phyloP scores from a whole-genome alignment of 2,329 filamentous ascomycete species.

The Laburnicola sp. region DNA sequence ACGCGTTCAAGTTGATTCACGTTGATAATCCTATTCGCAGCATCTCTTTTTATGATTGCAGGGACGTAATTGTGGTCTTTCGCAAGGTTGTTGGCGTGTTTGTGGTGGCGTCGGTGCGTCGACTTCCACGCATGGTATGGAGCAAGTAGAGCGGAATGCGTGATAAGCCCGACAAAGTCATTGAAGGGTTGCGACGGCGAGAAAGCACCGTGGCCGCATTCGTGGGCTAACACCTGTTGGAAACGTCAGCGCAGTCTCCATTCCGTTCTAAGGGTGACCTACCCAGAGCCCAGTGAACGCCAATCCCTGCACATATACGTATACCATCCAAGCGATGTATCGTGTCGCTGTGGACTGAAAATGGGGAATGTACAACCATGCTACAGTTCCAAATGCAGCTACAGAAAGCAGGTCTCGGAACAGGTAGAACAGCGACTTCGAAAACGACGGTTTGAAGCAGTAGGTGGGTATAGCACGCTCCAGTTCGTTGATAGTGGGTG shows the following conservation, averaged over 20 bases:
- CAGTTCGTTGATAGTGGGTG: too few species aligned
- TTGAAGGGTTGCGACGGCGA: conserved; percentile 61
- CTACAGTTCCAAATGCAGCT: conserved; percentile 41
- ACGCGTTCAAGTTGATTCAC: conserved; percentile 26
- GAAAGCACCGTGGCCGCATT: conserved; percentile 71
- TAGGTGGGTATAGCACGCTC: conserved; percentile 7
- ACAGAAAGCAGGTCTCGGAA: conserved; percentile 41
- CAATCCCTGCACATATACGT: conserved; percentile 67
- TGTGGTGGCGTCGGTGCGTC: conserved; percentile 70
- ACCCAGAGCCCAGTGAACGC: conserved; percentile 68
- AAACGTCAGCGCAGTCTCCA: neutral
- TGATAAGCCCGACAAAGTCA: conserved; percentile 63
- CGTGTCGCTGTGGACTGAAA: conserved; percentile 60
- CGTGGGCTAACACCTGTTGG: conserved; percentile 59
- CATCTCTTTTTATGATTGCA: neutral
- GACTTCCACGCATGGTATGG: conserved; percentile 76
- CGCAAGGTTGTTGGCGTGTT: conserved; percentile 67
- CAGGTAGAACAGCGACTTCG: conserved; percentile 49
- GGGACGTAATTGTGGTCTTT: conserved; percentile 56
- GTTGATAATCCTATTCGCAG: neutral
- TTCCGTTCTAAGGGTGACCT: neutral
- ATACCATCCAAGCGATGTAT: conserved; percentile 56
- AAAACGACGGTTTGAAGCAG: conserved; percentile 2
- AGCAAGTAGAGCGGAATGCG: conserved; percentile 68
- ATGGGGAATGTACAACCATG: conserved; percentile 46